Evolutionary conservation across 805 yeast genomes (phyloP).

Genomic region (Candida silvicultrix): DNA sequence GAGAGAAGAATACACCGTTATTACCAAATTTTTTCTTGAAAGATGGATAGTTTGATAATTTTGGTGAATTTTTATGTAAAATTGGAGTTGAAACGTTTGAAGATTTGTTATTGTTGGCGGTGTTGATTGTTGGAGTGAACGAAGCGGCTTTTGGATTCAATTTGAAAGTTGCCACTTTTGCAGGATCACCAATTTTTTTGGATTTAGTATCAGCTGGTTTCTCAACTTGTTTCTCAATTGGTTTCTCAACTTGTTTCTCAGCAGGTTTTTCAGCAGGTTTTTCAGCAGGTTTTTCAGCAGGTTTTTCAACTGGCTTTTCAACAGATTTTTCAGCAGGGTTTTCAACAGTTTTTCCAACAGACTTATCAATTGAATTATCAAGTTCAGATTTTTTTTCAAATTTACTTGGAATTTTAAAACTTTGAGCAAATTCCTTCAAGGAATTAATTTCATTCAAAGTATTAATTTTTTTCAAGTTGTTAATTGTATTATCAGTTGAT

Average conservation of each 20-base stretch:
- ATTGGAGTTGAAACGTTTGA: constrained; percentile 13
- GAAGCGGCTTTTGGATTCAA: constrained; percentile 65
- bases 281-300: background rate
- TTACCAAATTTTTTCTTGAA: background rate
- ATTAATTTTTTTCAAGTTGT: constrained; percentile 28
- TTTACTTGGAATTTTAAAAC: constrained; percentile 64
- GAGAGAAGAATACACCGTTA: constrained; percentile 11
- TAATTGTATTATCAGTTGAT: constrained; percentile 33
- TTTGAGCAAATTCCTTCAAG: constrained; percentile 72
- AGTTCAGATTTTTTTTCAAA: constrained; percentile 60
- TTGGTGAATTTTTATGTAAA: constrained; percentile 18
- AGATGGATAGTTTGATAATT: constrained; percentile 6
- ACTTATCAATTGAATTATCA: constrained; percentile 44
- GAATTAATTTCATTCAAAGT: constrained; percentile 63
- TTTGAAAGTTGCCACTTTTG: constrained; percentile 34
- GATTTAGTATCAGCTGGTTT: background rate
- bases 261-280: background rate
- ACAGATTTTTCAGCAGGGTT: background rate
- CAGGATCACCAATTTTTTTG: constrained; percentile 1
- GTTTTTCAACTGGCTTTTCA: background rate
- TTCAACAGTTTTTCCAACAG: constrained; percentile 6
- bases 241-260: background rate
- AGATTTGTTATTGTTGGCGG: constrained; percentile 9
- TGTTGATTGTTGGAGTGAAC: constrained; percentile 42
- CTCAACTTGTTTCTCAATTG: background rate